These are phyloP conservation scores for Lasiodiplodia citricola DNA, from an alignment of 2,329 filamentous ascomycete genomes.

Conservation along the genomic window DNA sequence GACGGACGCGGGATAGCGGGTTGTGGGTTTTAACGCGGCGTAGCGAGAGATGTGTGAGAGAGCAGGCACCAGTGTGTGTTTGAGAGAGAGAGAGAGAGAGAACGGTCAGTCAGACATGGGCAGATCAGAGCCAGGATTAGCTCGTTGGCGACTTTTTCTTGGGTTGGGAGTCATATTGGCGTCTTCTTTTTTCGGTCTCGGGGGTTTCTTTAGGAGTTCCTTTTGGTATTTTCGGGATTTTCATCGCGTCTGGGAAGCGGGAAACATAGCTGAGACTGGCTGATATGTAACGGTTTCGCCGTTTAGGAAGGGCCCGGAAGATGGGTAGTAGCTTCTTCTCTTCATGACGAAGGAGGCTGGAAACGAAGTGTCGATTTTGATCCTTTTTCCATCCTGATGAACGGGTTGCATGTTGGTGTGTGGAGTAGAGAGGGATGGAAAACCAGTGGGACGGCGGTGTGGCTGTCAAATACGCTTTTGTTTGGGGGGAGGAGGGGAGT, in stretches of 20 bases:
- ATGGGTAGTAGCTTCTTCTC: no score
- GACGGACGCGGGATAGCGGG: background rate
- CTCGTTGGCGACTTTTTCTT: background rate
- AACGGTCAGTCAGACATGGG: background rate
- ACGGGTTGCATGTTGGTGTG: background rate
- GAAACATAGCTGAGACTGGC: background rate
- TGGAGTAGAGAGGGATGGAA: background rate
- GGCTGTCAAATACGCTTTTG: background rate
- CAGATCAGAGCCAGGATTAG: background rate
- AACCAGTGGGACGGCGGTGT: background rate
- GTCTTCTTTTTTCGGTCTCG: background rate
- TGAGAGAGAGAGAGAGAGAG: background rate
- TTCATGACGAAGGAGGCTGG: background rate
- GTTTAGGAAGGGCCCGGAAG: background rate
- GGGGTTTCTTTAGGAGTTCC: background rate
- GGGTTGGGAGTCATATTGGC: background rate
- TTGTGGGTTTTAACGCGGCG: background rate
- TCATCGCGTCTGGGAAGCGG: background rate
- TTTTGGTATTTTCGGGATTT: background rate
- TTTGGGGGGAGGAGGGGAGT: background rate
- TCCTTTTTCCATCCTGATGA: background rate
- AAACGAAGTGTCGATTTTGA: background rate
- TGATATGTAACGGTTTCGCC: background rate
- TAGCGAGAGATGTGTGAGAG: background rate
- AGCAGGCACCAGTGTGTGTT: background rate